Percentiles rank a stretch among this genome's conserved stretches.
Evolutionary conservation across 2,329 filamentous ascomycete genomes (phyloP).

Genomic region (Paracorniculantispora psalliotae): DNA sequence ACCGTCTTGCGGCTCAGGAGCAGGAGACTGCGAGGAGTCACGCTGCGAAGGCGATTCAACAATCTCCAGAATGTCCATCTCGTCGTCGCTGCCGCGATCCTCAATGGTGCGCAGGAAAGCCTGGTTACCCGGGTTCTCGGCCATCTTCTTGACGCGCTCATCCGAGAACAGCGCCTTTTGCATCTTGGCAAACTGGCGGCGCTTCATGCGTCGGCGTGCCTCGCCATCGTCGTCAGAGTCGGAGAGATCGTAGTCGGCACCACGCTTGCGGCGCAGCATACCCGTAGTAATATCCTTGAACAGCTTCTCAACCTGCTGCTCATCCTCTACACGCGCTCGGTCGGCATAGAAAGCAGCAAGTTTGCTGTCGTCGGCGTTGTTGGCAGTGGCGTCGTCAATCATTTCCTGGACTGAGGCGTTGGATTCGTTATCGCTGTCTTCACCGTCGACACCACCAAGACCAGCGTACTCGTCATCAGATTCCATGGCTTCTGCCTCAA

Average conservation of each 20-base stretch:
- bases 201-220: constrained; percentile 72
- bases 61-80: constrained; percentile 67
- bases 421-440: constrained; percentile 70
- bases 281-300: constrained; percentile 92
- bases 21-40: constrained; percentile 31
- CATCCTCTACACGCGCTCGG: constrained; percentile 72
- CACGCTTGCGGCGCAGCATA: constrained; percentile 76
- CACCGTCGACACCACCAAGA: constrained; percentile 82
- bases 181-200: constrained; percentile 85
- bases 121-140: constrained; percentile 79
- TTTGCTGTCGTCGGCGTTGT: constrained; percentile 73
- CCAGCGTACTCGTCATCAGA: constrained; percentile 98
- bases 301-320: constrained; percentile 83
- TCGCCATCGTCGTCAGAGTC: constrained; percentile 88
- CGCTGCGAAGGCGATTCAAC: constrained; percentile 24
- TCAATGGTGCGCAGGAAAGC: constrained; percentile 90
- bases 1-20: constrained; percentile 13
- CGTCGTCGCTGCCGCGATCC: constrained; percentile 70
- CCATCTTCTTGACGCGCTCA: constrained; percentile 86
- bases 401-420: constrained; percentile 74
- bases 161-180: constrained; percentile 82
- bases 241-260: constrained; percentile 75
- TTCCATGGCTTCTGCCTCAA: constrained; percentile 92
- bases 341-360: constrained; percentile 84
- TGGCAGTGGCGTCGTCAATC: constrained; percentile 78